These are phyloP conservation scores for Iodosphaeria phyllophila DNA, from an alignment of 2,329 filamentous ascomycete genomes.

Conservation along the genomic window DNA sequence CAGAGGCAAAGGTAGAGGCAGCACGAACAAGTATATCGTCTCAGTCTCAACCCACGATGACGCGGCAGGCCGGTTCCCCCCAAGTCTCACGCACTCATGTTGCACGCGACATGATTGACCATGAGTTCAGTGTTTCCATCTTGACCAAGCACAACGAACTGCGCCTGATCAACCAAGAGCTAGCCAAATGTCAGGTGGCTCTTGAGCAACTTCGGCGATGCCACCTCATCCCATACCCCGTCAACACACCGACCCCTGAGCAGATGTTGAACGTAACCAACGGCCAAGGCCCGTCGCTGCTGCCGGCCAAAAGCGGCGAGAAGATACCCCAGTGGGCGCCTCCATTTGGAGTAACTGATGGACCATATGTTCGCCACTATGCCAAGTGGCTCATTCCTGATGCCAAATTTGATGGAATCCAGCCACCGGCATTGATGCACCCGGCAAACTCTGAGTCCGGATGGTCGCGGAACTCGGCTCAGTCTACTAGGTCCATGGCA, in stretches of 20 bases:
- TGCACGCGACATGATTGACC: constrained; percentile 59
- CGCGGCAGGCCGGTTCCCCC: too few species aligned
- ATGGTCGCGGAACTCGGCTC: too few species aligned
- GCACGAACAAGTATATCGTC: too few species aligned
- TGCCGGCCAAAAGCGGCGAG: constrained; percentile 39
- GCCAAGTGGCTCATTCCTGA: constrained; percentile 89
- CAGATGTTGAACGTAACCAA: constrained; percentile 53
- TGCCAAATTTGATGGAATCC: constrained; percentile 59
- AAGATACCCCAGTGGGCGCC: constrained; percentile 59
- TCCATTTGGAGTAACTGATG: constrained; percentile 79
- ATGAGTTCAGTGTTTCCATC: constrained; percentile 82
- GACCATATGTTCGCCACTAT: constrained; percentile 87
- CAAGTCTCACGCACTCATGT: too few species aligned
- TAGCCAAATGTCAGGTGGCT: constrained; percentile 86
- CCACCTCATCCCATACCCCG: constrained; percentile 78
- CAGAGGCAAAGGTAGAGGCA: too few species aligned
- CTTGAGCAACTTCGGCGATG: constrained; percentile 88
- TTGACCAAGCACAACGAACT: constrained; percentile 88
- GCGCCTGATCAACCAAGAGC: constrained; percentile 83
- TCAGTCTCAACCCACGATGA: too few species aligned
- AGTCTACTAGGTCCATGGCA: constrained; percentile 31
- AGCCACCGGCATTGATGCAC: constrained; percentile 25
- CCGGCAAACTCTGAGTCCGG: too few species aligned
- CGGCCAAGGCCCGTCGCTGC: constrained; percentile 55
- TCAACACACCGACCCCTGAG: constrained; percentile 44